These are phyloP conservation scores for Sporothrix curviconia DNA, from an alignment of 2,329 filamentous ascomycete genomes.

Conservation along the genomic window DNA sequence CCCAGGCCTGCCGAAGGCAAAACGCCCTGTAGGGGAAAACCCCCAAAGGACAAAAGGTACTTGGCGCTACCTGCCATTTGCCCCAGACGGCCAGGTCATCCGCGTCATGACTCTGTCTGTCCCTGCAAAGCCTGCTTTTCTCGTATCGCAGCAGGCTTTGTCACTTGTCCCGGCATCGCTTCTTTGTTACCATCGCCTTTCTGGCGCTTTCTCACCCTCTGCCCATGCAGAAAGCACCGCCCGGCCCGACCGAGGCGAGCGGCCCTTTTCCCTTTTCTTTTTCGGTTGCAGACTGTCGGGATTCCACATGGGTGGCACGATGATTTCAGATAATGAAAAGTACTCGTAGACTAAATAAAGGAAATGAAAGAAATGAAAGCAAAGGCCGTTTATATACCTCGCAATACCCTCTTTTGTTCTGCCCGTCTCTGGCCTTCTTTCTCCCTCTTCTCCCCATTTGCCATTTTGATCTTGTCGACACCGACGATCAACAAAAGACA, in stretches of 20 bases:
- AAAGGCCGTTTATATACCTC: constrained; percentile 2
- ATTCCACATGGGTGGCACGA: not conserved
- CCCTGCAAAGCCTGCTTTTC: not conserved
- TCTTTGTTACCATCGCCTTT: no score
- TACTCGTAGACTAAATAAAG: no score
- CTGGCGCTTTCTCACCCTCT: no score
- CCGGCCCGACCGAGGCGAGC: constrained; percentile 6
- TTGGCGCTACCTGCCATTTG: not conserved
- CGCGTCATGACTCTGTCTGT: constrained; percentile 7
- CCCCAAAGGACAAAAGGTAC: not conserved
- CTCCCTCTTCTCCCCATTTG: not conserved
- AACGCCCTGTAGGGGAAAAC: no score
- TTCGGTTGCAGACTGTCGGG: no score
- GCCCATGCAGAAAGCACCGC: no score
- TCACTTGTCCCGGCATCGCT: not conserved
- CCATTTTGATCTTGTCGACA: not conserved
- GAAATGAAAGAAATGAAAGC: no score
- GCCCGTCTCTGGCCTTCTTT: not conserved
- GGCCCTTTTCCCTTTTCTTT: not conserved
- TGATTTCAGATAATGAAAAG: not conserved
- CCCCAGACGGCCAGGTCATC: not conserved
- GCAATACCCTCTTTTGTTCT: not conserved
- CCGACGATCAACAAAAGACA: not conserved
- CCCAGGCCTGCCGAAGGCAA: no score
- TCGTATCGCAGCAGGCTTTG: not conserved